Base-by-base conservation (phyloP, 2,329 filamentous ascomycete species). In the Hawksworthiomyces lignivorus region DNA sequence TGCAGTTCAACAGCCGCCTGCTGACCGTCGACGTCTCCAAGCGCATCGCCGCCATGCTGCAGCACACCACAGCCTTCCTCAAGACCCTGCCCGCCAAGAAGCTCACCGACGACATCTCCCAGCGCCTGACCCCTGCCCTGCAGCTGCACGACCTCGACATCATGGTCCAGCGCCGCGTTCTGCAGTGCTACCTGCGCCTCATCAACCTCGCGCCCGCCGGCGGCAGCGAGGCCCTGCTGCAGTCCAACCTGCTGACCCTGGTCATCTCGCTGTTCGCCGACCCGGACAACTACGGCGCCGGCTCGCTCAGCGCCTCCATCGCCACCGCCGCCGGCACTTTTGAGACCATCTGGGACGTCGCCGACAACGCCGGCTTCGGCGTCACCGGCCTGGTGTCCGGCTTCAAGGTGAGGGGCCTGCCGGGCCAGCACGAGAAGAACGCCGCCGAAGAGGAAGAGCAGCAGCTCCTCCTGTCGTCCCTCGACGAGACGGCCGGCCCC, bases 21-120 rank as follows among this genome's bases (percentile, higher is more conserved):
- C 70, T 98, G 52, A 98, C 92, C 0, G 81, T 90, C 3, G 92
- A 98, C 64, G 87, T 96, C 10, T 94, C 89, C 5, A 94, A 92
- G 59, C 78, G 92, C 41, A 84, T 98, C 50, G 86, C 89, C 26
- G 79, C 81, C 2, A 96, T 98, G 90, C 72, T 98, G 39, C 90
- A 97, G 59, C 95, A 92, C 57, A 96, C 92, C 0, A 85, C 88
- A 1, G 77, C 83, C 7, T 98, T 97, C 52, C 62, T 97, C n/a
- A 85, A 84, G 54, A 84, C 83, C 17, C 64, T 98, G 5, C 89
- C 92, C 0, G 69, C 75, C 0, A 90, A 86, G 61, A 95, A 90
- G 62, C 83, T 80, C 0, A 84, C 82, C 1, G 90, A 96, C 45
- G 94, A 98, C 54, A 79, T 90, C 14, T 77, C 81, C 2, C 87